Evolutionary conservation across 2,329 filamentous ascomycete species (phyloP), one percentile per base, ranked within the genome.

Genomic region (Stenocarpella maydis): DNA sequence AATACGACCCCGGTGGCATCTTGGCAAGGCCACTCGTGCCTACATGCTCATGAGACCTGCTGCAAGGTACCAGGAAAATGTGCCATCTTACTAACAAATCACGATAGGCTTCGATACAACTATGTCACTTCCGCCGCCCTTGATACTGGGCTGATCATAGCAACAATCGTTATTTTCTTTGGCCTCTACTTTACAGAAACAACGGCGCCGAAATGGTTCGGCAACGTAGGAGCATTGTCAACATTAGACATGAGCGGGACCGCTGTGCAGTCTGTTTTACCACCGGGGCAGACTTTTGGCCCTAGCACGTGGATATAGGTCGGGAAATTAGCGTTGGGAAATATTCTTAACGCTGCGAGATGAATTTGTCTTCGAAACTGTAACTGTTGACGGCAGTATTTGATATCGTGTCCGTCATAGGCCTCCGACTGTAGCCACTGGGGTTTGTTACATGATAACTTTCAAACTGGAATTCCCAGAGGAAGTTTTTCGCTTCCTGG

Each of bases 111-210:
- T 78, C 88, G 90, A 78, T 94, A 92, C 81, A 93, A 94, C 81
- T 94, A 93, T 77, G 85, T 93, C 75, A 88, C 90, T 0, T 92
- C 90, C 24, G 91, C 91, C 0, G 91, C 89, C 1, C 81, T 94
- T 45, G 91, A 93, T 77, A 87, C 87, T 60, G 91, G 91, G 6
- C 83, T 92, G 6, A 88, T 90, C 15, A 77, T 93, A 24, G 87
- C 85, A 41, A 90, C 90, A 0, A 85, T 94, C 43, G 77, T 93
- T 69, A 90, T 93, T 69, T 92, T 94, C 82, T 88, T 92, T 73
- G 85, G 88, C 1, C 80, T 94, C 34, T 88, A 89, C 68, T 77
- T 93, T 72, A 90, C 90, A 2, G 81, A 83, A 41, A 83, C 84
- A 10, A 75, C 77, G 3, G 81, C 87, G 69, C 88, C 90, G 0